Conservation (phyloP, 768 basidiomycete genomes). For the Kwoniella botswanensis region DNA sequence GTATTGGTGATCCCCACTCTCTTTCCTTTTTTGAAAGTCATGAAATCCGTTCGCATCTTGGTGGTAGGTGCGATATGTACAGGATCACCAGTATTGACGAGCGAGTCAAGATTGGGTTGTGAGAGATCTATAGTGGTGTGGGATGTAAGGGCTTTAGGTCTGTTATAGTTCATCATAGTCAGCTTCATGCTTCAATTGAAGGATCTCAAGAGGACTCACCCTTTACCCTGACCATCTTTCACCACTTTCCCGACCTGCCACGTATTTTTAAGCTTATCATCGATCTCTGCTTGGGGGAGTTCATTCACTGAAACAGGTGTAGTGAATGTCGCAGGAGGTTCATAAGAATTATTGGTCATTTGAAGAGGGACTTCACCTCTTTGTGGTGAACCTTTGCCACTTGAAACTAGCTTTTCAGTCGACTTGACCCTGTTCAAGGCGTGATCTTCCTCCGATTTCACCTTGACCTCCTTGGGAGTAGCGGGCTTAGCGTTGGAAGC, state of each 20-base stretch:
- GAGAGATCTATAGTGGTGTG: slow-evolving; percentile 40
- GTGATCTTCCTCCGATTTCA: not conserved
- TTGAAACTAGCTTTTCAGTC: not conserved
- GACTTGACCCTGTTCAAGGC: slow-evolving; percentile 8
- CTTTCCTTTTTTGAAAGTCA: slow-evolving; percentile 28
- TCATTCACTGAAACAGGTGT: not conserved
- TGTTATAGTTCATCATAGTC: not conserved
- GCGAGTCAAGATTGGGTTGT: slow-evolving; percentile 32
- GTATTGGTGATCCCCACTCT: slow-evolving; percentile 36
- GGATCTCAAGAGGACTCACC: slow-evolving; percentile 24
- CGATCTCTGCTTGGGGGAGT: slow-evolving; percentile 7
- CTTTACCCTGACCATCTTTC: slow-evolving; percentile 29
- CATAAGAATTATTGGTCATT: not conserved
- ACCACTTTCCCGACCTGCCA: slow-evolving; percentile 13
- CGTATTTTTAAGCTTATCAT: slow-evolving; percentile 10
- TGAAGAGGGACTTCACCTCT: not conserved
- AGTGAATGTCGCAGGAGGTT: not conserved
- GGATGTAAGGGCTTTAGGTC: slow-evolving; percentile 25
- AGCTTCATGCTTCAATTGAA: not conserved
- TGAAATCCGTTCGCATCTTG: slow-evolving; percentile 29
- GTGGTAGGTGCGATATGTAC: slow-evolving; percentile 39
- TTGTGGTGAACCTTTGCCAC: slow-evolving; percentile 11
- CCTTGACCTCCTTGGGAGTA: slow-evolving; percentile 2
- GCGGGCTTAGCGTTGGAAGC: not conserved
- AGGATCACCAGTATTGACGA: slow-evolving; percentile 25